These are phyloP conservation scores for Elaeagnus macrophylla DNA, from an alignment of 306 rosid species.

Conservation along the genomic window DNA sequence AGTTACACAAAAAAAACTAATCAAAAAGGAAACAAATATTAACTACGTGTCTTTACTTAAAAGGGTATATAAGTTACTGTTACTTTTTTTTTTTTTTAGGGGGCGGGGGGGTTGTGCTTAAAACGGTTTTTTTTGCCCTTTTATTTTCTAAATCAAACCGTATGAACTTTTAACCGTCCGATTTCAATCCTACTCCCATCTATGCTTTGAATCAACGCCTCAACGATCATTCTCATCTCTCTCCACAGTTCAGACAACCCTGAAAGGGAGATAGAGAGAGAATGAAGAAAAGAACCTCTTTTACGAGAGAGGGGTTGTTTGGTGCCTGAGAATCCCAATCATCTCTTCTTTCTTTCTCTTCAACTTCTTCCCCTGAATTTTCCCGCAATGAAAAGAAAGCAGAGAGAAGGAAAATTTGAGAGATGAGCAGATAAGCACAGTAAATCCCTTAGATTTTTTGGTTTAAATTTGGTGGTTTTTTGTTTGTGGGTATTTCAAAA, in stretches of 20 bases:
- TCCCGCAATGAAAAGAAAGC: not conserved
- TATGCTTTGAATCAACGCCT: constrained; percentile 38
- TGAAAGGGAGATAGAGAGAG: constrained; percentile 15
- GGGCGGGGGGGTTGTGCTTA: no score
- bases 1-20: no score
- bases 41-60: no score
- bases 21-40: no score
- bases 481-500: not conserved
- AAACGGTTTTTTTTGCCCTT: no score
- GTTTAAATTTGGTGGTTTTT: constrained; percentile 3
- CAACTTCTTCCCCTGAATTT: constrained; percentile 8
- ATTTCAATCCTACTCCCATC: constrained; percentile 24
- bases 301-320: constrained; percentile 29
- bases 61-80: no score
- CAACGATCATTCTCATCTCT: constrained; percentile 34
- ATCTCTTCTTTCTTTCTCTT: constrained; percentile 21
- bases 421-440: constrained; percentile 10
- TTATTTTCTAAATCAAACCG: no score
- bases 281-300: constrained; percentile 54
- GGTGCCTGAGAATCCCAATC: constrained; percentile 34
- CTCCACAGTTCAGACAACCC: constrained; percentile 19
- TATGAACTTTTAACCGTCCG: constrained; percentile 29
- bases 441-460: not conserved
- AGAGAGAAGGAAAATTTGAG: constrained; percentile 7
- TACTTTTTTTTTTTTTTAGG: no score